These are phyloP conservation scores for Apiospora marii DNA, from an alignment of 2,329 filamentous ascomycete species.

Conservation along the genomic window DNA sequence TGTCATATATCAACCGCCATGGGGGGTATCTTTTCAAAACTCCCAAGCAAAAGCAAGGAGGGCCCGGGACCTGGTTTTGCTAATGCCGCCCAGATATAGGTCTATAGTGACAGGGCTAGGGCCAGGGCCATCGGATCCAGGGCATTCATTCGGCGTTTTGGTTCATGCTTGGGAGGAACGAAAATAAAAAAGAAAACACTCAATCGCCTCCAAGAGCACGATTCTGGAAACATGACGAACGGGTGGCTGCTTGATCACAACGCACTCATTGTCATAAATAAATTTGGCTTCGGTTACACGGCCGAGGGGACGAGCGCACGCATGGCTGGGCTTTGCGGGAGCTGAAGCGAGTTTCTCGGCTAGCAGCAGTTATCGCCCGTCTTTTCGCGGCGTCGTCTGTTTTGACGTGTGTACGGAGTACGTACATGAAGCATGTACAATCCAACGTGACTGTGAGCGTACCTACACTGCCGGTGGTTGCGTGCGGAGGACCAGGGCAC, in stretches of 20 bases:
- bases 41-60: neutral
- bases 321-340: neutral
- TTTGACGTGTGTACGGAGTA: neutral
- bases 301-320: neutral
- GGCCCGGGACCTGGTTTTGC: neutral
- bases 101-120: neutral
- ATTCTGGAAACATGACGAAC: neutral
- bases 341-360: conserved; percentile 2
- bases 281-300: neutral
- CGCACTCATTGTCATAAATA: neutral
- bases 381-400: neutral
- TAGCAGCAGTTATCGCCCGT: neutral
- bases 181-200: neutral
- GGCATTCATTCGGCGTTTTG: neutral
- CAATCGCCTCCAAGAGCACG: too few relatives aligned
- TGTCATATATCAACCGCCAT: conserved; percentile 9
- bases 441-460: neutral
- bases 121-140: neutral
- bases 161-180: neutral
- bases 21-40: neutral
- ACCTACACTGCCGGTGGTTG: conserved; percentile 5
- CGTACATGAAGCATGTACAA: neutral
- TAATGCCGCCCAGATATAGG: neutral
- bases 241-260: conserved; percentile 1
- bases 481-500: neutral